Percentiles rank a stretch among this genome's conserved stretches.
Evolutionary conservation across 331 rosid species (phyloP).

Genomic region (Arachis monticola): DNA sequence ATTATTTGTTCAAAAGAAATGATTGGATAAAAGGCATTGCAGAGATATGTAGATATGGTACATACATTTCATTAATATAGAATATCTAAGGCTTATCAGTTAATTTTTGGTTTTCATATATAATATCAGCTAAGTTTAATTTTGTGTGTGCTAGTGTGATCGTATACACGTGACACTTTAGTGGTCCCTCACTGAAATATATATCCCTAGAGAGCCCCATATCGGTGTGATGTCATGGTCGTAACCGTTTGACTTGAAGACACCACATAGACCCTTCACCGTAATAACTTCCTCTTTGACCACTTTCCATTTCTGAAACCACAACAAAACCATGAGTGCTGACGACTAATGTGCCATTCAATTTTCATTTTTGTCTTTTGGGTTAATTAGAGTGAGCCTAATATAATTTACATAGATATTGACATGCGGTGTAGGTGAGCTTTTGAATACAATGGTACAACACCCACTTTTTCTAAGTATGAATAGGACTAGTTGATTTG

Average conservation of each 20-base stretch:
- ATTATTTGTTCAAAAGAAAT: neutral
- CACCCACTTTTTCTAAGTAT: constrained; percentile 12
- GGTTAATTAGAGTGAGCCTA: neutral
- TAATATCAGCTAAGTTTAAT: too few species aligned
- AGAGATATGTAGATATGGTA: neutral
- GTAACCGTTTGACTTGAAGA: constrained; percentile 67
- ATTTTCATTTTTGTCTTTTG: neutral
- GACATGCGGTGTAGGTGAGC: neutral
- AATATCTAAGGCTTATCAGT: constrained; percentile 18
- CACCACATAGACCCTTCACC: constrained; percentile 48
- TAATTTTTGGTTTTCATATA: too few species aligned
- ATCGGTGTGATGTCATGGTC: constrained; percentile 65
- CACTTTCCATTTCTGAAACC: constrained; percentile 47
- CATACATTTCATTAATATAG: constrained; percentile 25
- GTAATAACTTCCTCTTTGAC: constrained; percentile 52
- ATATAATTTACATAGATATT: neutral
- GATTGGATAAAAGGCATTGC: constrained; percentile 31
- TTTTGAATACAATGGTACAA: constrained; percentile 23
- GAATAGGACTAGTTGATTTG: neutral
- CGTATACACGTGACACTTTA: constrained; percentile 45
- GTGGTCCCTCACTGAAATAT: constrained; percentile 52
- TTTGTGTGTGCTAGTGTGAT: constrained; percentile 15
- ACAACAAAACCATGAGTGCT: constrained; percentile 10
- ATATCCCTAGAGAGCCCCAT: constrained; percentile 46
- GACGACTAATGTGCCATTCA: neutral